These are phyloP conservation scores for Cryphonectria nitschkei DNA, from an alignment of 2,329 filamentous ascomycete genomes.

Conservation along the genomic window DNA sequence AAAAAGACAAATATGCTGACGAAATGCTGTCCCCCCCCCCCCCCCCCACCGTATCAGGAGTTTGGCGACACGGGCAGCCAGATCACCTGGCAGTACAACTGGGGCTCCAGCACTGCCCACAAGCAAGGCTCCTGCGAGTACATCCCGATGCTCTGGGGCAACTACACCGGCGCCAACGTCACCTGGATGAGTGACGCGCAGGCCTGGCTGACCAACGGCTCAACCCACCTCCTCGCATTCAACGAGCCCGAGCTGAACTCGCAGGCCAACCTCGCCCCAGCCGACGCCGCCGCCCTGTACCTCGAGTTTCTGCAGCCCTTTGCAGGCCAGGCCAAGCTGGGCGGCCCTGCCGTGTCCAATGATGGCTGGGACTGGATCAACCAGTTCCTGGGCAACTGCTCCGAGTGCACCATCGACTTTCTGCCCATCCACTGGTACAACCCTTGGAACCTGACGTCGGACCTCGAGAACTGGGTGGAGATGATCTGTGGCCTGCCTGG, in stretches of 20 bases:
- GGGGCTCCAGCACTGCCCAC: constrained; percentile 32
- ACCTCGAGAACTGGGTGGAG: constrained; percentile 48
- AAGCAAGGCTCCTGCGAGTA: constrained; percentile 32
- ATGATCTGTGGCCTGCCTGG: constrained; percentile 42
- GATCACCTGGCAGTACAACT: constrained; percentile 36
- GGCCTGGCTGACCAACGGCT: constrained; percentile 26
- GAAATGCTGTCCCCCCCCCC: neutral
- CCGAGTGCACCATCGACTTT: constrained; percentile 48
- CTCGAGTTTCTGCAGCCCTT: constrained; percentile 49
- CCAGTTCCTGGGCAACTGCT: constrained; percentile 47
- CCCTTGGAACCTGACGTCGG: constrained; percentile 38
- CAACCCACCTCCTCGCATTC: constrained; percentile 33
- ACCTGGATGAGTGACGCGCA: constrained; percentile 29
- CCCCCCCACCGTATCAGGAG: constrained; percentile 13
- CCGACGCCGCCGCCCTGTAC: constrained; percentile 44
- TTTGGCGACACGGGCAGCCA: constrained; percentile 29
- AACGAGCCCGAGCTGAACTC: constrained; percentile 34
- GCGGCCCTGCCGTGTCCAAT: constrained; percentile 53
- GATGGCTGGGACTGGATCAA: constrained; percentile 48
- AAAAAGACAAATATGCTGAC: neutral
- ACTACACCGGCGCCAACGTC: constrained; percentile 26
- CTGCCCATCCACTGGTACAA: constrained; percentile 54
- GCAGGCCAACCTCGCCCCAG: constrained; percentile 35
- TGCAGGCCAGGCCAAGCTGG: constrained; percentile 47
- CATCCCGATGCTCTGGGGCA: constrained; percentile 35